Evolutionary conservation across 371 early-diverging fungal genomes (phyloP).

Genomic region (Thermomucor indicae-seudaticae): DNA sequence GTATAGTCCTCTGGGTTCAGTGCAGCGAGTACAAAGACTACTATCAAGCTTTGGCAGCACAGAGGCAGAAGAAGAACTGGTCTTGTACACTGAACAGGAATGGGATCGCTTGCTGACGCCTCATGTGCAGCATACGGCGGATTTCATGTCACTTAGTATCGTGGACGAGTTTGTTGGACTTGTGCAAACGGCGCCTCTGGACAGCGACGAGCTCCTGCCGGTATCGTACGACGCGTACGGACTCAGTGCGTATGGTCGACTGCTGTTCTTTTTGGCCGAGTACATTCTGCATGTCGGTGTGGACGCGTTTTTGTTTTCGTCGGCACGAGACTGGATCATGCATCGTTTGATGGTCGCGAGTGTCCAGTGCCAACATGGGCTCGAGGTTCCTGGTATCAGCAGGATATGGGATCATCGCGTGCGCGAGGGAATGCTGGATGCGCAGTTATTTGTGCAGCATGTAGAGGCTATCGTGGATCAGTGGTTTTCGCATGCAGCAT

Average conservation of each 20-base stretch:
- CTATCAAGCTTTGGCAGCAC: too few relatives aligned
- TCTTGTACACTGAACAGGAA: conserved; percentile 7
- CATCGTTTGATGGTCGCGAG: conserved; percentile 31
- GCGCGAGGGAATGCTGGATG: too few relatives aligned
- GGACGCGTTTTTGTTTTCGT: conserved; percentile 13
- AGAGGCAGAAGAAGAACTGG: conserved; percentile 2
- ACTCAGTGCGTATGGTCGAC: conserved; percentile 48
- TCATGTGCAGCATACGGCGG: conserved; percentile 14
- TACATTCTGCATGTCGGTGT: conserved; percentile 25
- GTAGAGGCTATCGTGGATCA: too few relatives aligned
- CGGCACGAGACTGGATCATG: conserved; percentile 29
- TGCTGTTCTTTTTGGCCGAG: conserved; percentile 44
- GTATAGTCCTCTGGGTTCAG: conserved; percentile 21
- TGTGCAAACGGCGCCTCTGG: conserved; percentile 12
- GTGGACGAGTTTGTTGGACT: conserved; percentile 16
- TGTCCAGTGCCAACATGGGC: conserved; percentile 21
- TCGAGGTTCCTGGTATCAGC: background rate
- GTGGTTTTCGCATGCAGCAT: too few relatives aligned
- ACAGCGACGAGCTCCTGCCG: conserved; percentile 28
- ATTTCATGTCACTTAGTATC: conserved; percentile 16
- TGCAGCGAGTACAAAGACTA: conserved; percentile 16
- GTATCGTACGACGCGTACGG: conserved; percentile 53
- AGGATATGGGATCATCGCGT: background rate
- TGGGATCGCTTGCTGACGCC: conserved; percentile 19
- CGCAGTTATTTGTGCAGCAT: too few relatives aligned